Evolutionary conservation across 352 stramenopile genomes (phyloP), one percentile per base, ranked within the genome.

Genomic region (Globisporangium heterothallicum): DNA sequence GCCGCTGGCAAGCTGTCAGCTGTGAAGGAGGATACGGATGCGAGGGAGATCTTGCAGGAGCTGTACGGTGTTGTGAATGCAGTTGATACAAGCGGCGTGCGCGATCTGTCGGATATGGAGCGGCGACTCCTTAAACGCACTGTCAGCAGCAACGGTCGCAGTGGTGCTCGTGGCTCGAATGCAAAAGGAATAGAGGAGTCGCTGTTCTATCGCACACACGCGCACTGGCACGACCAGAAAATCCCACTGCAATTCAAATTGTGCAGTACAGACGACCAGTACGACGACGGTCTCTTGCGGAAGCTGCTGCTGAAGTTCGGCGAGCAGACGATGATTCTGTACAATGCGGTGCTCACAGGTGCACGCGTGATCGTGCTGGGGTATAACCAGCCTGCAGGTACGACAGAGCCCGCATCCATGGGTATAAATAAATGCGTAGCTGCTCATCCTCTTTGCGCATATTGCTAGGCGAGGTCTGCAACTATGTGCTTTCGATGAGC

Each of bases 401-500:
- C 24, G 56, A 30, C 18, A 0, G 8, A 9, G 1, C 5, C 8
- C 12, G 0, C 14, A 22, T 44, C 2, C 1, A 16, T 22, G 22
- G 18, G 9, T 14, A 44, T 26, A 14, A 8, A 14, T 16, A 5
- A 36, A 18, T 36, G 5, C 2, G 29, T 25, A 26, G 16, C 3
- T 43, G 22, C 24, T 8, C 6, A 14, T 40, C 18, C 18, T 12
- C 1, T 25, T 30, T 6, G 16, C 26, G 1, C 18, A 52, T 51
- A n/a, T 18, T 35, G 1, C 0, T 40, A 78, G 72, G 84, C 1
- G 78, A 92, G 41, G 73, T 95, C 4, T 95, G 83, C 64, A 92
- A 88, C 63, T 92, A 88, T 45, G 84, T 93, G 40, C 65, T 95
- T n/a, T 71, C 82, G 2, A 89, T 77, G 44, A 94, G 81, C 43